Evolutionary conservation across 257 asterid species (phyloP), one percentile per base, ranked within the genome.

Genomic region (Eustoma russellianum): DNA sequence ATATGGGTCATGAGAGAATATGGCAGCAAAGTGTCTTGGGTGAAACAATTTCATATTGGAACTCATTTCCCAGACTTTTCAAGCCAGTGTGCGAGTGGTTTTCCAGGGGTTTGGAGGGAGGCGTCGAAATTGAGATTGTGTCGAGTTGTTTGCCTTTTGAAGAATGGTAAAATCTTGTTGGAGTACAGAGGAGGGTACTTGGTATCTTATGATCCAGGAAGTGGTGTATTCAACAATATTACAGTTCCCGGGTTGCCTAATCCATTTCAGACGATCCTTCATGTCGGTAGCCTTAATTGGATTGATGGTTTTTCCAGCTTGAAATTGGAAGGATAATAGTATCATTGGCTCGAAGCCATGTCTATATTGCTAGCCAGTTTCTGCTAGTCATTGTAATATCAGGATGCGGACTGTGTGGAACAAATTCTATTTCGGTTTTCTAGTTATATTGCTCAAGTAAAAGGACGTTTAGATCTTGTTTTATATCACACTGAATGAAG

Each of bases 251-350:
- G 71, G 54, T 62, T 79, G 75, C 80, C 83, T 6, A 50, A 48
- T 40, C 13, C 63, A 5, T 76, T 59, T 54, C 71, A 55, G 52
- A 52, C 77, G 11, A 51, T 58, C 12, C 46, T 65, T 68, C 83
- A 62, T 76, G 68, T 73, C 43, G 80, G 80, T 17, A 75, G 75
- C 63, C 75, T 78, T 19, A 68, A 67, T 15, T 65, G 59, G 52
- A 53, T 65, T n/a, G 61, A 50, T 49, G 19, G 48, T 48, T 52
- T 48, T 48, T 13, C 35, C 11, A 38, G 43, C 43, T 38, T 6
- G 1, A 24, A 24, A 24, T 24, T 24, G 30, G 30, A 24, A 24
- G 30, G 30, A 24, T 24, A 24, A 24, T 24, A 4, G 30, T 24
- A 24, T 24, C 30, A 2, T 24, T 24, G 2, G 30, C 30, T 24